These are phyloP conservation scores for Coprinellus micaceus DNA, from an alignment of 768 basidiomycete genomes.

Conservation along the genomic window DNA sequence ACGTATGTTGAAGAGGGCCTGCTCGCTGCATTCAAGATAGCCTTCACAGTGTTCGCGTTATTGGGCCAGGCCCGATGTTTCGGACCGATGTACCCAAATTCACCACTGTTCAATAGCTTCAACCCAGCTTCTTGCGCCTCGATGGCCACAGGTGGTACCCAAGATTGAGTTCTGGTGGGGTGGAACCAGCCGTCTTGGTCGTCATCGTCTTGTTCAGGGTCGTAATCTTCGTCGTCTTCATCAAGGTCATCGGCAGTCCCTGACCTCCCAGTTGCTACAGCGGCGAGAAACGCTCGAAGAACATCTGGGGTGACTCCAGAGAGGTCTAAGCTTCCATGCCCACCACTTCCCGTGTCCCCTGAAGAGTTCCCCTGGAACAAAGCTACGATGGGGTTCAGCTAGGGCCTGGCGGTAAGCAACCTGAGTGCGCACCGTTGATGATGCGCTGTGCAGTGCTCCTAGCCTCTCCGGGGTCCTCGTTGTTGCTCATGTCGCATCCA, in stretches of 20 bases:
- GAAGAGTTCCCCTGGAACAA: background rate
- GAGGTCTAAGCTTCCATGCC: background rate
- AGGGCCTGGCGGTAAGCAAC: background rate
- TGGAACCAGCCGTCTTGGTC: conserved; percentile 17
- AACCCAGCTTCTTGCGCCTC: conserved; percentile 64
- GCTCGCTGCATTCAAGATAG: conserved; percentile 39
- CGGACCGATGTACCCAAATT: conserved; percentile 66
- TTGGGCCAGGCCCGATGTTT: conserved; percentile 43
- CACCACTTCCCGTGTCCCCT: background rate
- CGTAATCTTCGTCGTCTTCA: conserved; percentile 27
- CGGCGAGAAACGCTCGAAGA: background rate
- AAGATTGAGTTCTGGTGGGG: conserved; percentile 8
- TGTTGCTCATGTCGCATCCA: background rate
- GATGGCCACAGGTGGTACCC: conserved; percentile 35
- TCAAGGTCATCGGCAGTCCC: conserved; percentile 35
- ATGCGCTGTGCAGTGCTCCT: background rate
- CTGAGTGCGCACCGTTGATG: background rate
- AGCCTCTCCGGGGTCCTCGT: background rate
- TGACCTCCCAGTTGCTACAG: background rate
- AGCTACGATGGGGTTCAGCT: background rate
- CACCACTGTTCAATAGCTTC: conserved; percentile 66
- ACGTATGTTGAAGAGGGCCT: background rate
- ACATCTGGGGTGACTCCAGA: background rate
- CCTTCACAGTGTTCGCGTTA: conserved; percentile 45
- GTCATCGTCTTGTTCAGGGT: conserved; percentile 27